These are phyloP conservation scores for Phytopythium helicoides DNA, from an alignment of 352 stramenopile species.

Conservation along the genomic window DNA sequence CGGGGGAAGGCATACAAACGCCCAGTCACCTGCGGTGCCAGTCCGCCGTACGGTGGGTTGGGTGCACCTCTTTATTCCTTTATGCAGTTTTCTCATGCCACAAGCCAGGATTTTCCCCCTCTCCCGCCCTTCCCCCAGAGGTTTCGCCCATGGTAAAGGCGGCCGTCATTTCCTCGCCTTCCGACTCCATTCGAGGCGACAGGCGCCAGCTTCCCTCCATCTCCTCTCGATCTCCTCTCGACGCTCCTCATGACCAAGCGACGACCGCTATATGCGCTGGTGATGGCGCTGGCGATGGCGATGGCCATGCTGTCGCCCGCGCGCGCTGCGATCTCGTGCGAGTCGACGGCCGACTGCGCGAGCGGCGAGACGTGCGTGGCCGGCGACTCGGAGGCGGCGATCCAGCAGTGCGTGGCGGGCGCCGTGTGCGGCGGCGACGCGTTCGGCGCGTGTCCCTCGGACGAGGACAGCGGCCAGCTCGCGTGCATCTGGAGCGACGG, in stretches of 20 bases:
- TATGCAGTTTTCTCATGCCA: too few species aligned
- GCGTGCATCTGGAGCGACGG: conserved; percentile 60
- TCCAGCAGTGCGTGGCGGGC: conserved; percentile 72
- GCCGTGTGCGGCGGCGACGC: conserved; percentile 44
- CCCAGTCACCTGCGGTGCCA: too few species aligned
- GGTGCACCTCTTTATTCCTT: too few species aligned
- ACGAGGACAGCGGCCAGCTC: conserved; percentile 56
- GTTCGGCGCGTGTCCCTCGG: conserved; percentile 56
- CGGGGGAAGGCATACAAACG: too few species aligned
- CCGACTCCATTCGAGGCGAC: too few species aligned
- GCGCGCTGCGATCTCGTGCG: conserved; percentile 50
- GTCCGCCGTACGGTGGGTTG: too few species aligned
- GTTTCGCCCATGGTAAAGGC: too few species aligned
- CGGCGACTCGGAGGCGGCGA: conserved; percentile 48
- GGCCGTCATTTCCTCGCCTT: too few species aligned
- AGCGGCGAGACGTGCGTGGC: conserved; percentile 71
- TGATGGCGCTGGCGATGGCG: conserved; percentile 6
- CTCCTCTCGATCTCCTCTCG: too few species aligned
- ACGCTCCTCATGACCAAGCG: not conserved
- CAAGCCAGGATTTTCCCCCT: too few species aligned
- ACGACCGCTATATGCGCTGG: conserved; percentile 9
- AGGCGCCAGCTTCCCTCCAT: too few species aligned
- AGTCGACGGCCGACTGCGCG: conserved; percentile 54
- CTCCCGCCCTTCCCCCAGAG: too few species aligned
- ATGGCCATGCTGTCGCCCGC: conserved; percentile 5